A percentile compares a stretch with the other conserved stretches of the same genome.
Evolutionary conservation across 345 rosid species (phyloP).

Genomic region (Lagerstroemia speciosa): DNA sequence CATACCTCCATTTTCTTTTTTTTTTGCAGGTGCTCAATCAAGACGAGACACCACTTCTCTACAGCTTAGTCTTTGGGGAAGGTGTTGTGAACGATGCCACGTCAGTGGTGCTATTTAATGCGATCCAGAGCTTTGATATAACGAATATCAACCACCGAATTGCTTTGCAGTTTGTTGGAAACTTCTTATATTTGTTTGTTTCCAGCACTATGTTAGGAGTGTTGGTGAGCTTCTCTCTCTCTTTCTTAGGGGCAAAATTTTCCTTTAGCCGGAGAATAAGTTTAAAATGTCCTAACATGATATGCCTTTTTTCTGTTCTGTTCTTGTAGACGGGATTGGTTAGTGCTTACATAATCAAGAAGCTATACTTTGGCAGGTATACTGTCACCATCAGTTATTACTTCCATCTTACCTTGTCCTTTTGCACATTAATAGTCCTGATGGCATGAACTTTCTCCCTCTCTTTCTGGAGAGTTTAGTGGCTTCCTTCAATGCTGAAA

Average conservation of each 20-base stretch:
- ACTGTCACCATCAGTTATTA: background rate
- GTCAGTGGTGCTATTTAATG: slow-evolving; percentile 95
- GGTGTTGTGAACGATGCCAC: slow-evolving; percentile 99
- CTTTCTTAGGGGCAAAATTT: background rate
- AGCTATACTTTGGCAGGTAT: slow-evolving; percentile 92
- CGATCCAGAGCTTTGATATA: slow-evolving; percentile 90
- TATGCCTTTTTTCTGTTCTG: slow-evolving; percentile 7
- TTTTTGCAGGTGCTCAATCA: slow-evolving; percentile 76
- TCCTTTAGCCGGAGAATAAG: background rate
- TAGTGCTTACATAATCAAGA: slow-evolving; percentile 86
- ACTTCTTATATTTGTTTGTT: slow-evolving; percentile 65
- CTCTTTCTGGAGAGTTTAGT: background rate
- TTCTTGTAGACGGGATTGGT: slow-evolving; percentile 71
- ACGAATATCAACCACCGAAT: slow-evolving; percentile 40
- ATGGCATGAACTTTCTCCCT: no score
- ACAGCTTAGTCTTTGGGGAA: slow-evolving; percentile 97
- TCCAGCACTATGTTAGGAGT: slow-evolving; percentile 93
- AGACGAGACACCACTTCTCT: slow-evolving; percentile 95
- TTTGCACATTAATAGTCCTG: no score
- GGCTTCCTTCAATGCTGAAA: background rate
- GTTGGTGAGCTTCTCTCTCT: slow-evolving; percentile 37
- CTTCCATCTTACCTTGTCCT: no score
- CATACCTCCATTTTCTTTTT: no score
- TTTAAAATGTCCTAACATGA: background rate
- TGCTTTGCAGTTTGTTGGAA: slow-evolving; percentile 64